Base-by-base conservation (phyloP, 768 basidiomycete species). In the Saitozyma podzolica region DNA sequence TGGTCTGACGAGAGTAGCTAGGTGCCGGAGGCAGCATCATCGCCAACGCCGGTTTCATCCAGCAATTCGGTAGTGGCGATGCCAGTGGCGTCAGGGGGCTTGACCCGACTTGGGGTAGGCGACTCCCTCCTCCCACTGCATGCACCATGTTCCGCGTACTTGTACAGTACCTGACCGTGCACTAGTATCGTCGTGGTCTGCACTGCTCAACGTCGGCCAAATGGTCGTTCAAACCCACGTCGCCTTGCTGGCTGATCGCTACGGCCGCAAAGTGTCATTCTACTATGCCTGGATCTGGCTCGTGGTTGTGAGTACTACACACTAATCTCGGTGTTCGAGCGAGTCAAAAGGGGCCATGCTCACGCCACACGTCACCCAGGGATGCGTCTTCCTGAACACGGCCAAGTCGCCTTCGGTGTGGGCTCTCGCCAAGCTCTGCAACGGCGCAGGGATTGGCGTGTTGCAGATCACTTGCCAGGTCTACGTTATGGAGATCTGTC, bases 401-500 rank as follows among this genome's bases (percentile, higher is more conserved):
- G 59, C 59, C 10, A 61, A 54, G 29, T 43, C 52, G 17, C 59
- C 59, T 29, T 45, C 52, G n/a, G 52, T 54, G 10, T 61, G 59
- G 58, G 59, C 59, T n/a, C 41, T 61, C 40, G 59, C 40, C n/a
- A 61, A 61, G 52, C 59, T 61, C 16, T 61, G 59, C 43, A 61
- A 61, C 43, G 59, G 59, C 42, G 59, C 59, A 5, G 59, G 59
- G 14, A 61, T 61, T 42, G 59, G 59, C 10, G 39, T 61, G n/a
- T 41, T 61, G 16, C 59, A 61, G 59, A 56, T 42, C 55, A 16
- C n/a, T 42, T 56, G 40, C 49, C 61, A 61, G 42, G 61, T 62
- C 61, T 62, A 62, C 49, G 55, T 57, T 45, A 62, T 62, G 61
- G 61, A 62, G 40, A 56, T 62, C 40, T 50, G 42, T 47, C 61